phyloP scores from a whole-genome alignment of 805 yeast genomes.

The Peterozyma toletana region DNA sequence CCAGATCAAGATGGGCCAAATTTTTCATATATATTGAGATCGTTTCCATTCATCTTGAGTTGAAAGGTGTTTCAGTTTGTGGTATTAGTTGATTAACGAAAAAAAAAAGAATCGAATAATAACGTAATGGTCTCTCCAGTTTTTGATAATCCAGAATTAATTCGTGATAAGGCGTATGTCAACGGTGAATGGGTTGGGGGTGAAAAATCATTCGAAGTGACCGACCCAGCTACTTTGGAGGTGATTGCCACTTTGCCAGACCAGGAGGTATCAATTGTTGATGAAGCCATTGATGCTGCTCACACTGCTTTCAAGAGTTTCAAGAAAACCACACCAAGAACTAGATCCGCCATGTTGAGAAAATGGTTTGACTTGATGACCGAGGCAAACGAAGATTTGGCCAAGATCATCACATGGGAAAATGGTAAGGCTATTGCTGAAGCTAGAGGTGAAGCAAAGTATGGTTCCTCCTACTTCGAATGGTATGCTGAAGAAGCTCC shows the following conservation, averaged over 20 bases:
- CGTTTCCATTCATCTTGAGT: too few relatives aligned
- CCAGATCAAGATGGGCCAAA: too few relatives aligned
- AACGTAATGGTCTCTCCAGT: slow-evolving; percentile 2
- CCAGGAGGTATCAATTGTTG: slow-evolving; percentile 36
- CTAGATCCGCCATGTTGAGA: slow-evolving; percentile 44
- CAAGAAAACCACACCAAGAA: slow-evolving; percentile 47
- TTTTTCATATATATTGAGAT: too few relatives aligned
- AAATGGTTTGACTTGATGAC: slow-evolving; percentile 46
- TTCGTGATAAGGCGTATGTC: slow-evolving; percentile 53
- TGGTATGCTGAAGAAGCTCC: slow-evolving; percentile 89
- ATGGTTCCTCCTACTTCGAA: slow-evolving; percentile 73
- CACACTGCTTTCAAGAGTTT: slow-evolving; percentile 42
- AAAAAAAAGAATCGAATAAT: background rate
- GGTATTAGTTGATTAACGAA: too few relatives aligned
- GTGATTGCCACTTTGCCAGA: slow-evolving; percentile 51
- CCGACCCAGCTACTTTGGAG: slow-evolving; percentile 66
- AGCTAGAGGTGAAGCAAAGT: slow-evolving; percentile 62
- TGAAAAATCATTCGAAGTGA: slow-evolving; percentile 49
- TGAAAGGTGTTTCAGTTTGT: too few relatives aligned
- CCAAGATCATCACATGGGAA: slow-evolving; percentile 55
- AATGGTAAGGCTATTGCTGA: slow-evolving; percentile 72
- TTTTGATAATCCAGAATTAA: slow-evolving; percentile 24
- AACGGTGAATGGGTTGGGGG: slow-evolving; percentile 70
- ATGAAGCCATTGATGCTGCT: slow-evolving; percentile 51
- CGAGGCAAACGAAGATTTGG: slow-evolving; percentile 59